Percentiles rank a stretch among this genome's conserved stretches.
Evolutionary conservation across 768 basidiomycete species (phyloP).

Genomic region (Stropharia rugosoannulata): DNA sequence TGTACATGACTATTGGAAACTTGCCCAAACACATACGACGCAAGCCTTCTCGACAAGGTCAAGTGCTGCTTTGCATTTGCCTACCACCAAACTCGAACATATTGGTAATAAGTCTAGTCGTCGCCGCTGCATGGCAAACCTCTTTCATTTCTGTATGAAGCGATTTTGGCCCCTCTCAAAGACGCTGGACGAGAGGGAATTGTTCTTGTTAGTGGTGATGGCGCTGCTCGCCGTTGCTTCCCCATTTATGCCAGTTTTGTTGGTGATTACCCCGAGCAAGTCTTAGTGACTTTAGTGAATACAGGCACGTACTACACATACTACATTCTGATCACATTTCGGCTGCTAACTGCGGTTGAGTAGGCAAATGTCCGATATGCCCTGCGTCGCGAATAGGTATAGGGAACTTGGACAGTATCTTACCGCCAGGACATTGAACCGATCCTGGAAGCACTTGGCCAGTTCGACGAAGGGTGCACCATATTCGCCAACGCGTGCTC

Average conservation of each 20-base stretch:
- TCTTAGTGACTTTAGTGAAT: conserved; percentile 29
- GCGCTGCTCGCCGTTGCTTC: conserved; percentile 17
- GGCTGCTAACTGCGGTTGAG: no score
- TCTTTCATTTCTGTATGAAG: conserved; percentile 38
- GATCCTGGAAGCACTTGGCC: neutral
- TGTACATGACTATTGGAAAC: conserved; percentile 5
- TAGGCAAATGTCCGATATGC: conserved; percentile 19
- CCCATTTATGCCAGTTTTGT: conserved; percentile 17
- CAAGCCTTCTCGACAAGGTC: neutral
- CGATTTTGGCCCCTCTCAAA: conserved; percentile 26
- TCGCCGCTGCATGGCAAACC: conserved; percentile 12
- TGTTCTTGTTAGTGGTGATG: conserved; percentile 29
- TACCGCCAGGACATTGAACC: neutral
- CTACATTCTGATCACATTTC: no score
- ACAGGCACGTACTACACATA: no score
- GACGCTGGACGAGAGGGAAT: conserved; percentile 27
- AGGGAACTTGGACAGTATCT: neutral
- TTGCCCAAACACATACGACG: conserved; percentile 1
- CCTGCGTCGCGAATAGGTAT: neutral
- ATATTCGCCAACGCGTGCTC: neutral
- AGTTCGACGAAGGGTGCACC: neutral
- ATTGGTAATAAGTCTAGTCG: conserved; percentile 2
- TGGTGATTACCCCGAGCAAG: conserved; percentile 39
- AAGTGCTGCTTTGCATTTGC: no score
- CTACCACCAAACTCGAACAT: neutral